Evolutionary conservation across 179 eudicot species (phyloP).

Genomic region (Patellifolia procumbens): DNA sequence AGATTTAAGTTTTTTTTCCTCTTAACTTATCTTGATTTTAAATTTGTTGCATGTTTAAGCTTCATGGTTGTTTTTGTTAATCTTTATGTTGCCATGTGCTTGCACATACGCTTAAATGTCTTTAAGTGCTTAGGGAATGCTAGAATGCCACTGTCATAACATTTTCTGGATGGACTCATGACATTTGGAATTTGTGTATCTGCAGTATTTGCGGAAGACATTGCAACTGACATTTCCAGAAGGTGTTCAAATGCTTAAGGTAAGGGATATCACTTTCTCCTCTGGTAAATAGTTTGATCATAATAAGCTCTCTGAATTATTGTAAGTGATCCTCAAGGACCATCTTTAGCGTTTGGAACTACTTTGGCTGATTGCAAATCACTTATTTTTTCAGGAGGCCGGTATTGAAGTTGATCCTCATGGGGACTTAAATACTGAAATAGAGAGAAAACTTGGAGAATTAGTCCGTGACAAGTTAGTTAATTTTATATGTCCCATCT

Average conservation of each 20-base stretch:
- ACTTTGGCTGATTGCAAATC: constrained; percentile 1
- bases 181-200: constrained; percentile 7
- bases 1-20: not conserved
- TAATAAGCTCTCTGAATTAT: not conserved
- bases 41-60: not conserved
- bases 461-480: constrained; percentile 79
- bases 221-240: constrained; percentile 81
- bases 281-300: not conserved
- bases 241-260: constrained; percentile 91
- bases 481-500: not conserved
- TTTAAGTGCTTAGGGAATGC: not conserved
- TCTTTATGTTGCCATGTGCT: not conserved
- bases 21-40: not conserved
- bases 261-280: constrained; percentile 23
- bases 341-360: not conserved
- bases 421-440: constrained; percentile 90
- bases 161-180: constrained; percentile 9
- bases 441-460: constrained; percentile 79
- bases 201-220: constrained; percentile 78
- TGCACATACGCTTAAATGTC: not conserved
- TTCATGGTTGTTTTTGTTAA: not conserved
- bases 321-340: not conserved
- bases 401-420: constrained; percentile 85
- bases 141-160: constrained; percentile 1
- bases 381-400: constrained; percentile 58